Conservation (phyloP, 352 stramenopile genomes). For the Pythium folliculosum region DNA sequence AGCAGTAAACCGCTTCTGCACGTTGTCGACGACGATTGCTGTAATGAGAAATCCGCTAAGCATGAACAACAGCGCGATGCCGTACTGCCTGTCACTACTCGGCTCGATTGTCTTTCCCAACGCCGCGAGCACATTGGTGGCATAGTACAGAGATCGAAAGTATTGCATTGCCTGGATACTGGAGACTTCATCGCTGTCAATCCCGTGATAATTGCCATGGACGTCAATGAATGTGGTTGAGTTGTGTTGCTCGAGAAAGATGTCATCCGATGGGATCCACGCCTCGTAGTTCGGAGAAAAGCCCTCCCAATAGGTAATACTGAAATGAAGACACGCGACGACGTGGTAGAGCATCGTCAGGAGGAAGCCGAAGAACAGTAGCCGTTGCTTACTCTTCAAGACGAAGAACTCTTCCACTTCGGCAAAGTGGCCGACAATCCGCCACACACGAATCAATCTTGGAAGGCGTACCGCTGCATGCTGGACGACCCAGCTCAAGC, state of each 20-base stretch:
- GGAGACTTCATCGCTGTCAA: constrained; percentile 27
- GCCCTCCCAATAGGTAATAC: constrained; percentile 40
- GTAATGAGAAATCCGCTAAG: constrained; percentile 42
- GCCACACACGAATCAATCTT: background rate
- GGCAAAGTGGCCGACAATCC: background rate
- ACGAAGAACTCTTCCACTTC: background rate
- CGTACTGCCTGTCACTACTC: constrained; percentile 30
- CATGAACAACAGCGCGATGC: constrained; percentile 44
- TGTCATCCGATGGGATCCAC: constrained; percentile 36
- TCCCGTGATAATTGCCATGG: constrained; percentile 26
- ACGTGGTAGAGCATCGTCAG: constrained; percentile 60
- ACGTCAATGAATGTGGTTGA: constrained; percentile 35
- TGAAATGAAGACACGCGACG: constrained; percentile 46
- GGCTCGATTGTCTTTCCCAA: constrained; percentile 46
- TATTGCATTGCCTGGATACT: constrained; percentile 49
- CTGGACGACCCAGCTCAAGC: background rate
- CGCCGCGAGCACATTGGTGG: constrained; percentile 40
- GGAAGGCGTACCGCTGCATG: background rate
- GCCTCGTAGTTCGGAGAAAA: constrained; percentile 34
- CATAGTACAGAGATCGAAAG: constrained; percentile 40
- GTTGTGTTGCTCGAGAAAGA: constrained; percentile 9
- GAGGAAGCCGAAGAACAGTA: constrained; percentile 35
- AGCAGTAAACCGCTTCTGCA: constrained; percentile 49
- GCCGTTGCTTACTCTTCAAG: background rate
- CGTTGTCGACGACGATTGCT: constrained; percentile 43